Base-by-base conservation (phyloP, 345 rosid genomes). In the Microthlaspi erraticum region DNA sequence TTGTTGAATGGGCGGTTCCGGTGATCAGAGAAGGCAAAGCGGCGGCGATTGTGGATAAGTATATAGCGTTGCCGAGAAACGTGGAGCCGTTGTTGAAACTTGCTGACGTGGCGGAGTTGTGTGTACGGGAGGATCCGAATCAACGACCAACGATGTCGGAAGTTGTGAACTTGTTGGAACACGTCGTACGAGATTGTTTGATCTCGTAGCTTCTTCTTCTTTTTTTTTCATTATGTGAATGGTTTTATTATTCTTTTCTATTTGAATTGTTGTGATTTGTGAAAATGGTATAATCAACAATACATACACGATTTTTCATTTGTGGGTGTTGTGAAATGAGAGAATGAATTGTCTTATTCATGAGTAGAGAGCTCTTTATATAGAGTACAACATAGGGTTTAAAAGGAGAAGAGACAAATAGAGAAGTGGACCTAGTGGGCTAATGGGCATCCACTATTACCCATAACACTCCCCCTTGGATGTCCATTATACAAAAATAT, bases 41-140 rank as follows among this genome's bases (percentile, higher is more conserved):
- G 26, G 90, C 85, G 8, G 86, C 83, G 52, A 80, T 83, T 49
- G 69, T 93, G 41, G 98, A 93, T 77, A 77, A 77, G 39, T 71
- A 78, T 14, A 81, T 80, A 13, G 73, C 87, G 65, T 84, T 87
- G 53, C 97, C 97, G 6, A 87, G 85, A 74, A 87, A 93, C 37
- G 83, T 91, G 2, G 98, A 93, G 76, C 96, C 96, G 10, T 78
- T 93, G 38, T 88, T 93, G 42, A 91, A 84, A 68, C 79, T 93
- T 38, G 96, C 93, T 2, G 96, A 91, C 59, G 64, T 91, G 73
- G 93, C 93, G 16, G 93, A 89, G 65, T 39, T 83, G 74, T 85
- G 93, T 59, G 74, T 89, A 20, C 82, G 86, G 58, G 90, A 87
- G 61, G 80, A 83, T 81, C 90, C 92, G 1, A 78, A 59, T 41